Evolutionary conservation across 345 rosid genomes (phyloP).

Genomic region (Salix udensis): DNA sequence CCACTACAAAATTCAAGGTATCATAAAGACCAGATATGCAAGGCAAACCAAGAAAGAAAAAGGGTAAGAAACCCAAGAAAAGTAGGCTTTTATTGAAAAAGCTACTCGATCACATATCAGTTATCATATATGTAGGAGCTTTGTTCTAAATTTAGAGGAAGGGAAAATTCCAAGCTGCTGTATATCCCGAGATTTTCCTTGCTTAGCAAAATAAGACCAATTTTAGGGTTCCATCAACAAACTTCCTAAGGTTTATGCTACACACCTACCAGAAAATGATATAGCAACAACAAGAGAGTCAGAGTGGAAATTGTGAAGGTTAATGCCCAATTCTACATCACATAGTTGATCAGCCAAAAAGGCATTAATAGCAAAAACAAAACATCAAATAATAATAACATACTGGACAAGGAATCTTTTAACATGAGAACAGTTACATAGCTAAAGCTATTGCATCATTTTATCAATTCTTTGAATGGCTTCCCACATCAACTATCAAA

Average conservation of each 20-base stretch:
- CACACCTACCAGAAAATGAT: background rate
- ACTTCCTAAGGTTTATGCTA: background rate
- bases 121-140: background rate
- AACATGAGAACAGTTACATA: background rate
- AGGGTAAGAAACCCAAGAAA: background rate
- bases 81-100: background rate
- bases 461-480: background rate
- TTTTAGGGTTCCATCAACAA: background rate
- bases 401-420: background rate
- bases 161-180: background rate
- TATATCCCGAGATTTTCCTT: background rate
- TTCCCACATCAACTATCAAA: background rate
- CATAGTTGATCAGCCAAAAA: background rate
- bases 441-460: background rate
- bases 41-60: background rate
- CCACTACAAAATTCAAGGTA: background rate
- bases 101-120: background rate
- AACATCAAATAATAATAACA: background rate
- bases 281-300: background rate
- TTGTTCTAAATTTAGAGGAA: background rate
- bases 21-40: background rate
- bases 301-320: background rate
- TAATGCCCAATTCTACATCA: background rate
- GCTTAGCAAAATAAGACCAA: background rate
- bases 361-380: too few relatives aligned